These are phyloP conservation scores for Eucalyptus marginata DNA, from an alignment of 345 rosid species.

Conservation along the genomic window DNA sequence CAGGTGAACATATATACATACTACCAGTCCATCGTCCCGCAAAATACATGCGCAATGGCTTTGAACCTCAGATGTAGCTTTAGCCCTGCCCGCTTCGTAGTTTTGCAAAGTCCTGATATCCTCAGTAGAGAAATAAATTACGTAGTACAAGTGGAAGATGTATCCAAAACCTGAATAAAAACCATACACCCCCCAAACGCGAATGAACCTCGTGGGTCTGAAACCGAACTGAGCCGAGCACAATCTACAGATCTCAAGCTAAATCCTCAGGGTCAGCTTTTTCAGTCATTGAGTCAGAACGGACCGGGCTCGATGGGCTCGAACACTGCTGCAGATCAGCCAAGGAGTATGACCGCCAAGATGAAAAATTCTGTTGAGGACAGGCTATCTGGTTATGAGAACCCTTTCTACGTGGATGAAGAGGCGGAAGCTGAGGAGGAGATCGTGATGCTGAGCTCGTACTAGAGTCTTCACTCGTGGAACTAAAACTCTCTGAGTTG, in stretches of 20 bases:
- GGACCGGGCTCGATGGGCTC: background rate
- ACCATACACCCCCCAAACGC: background rate
- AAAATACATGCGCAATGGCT: background rate
- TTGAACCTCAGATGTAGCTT: background rate
- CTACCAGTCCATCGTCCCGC: background rate
- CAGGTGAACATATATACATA: background rate
- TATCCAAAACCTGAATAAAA: background rate
- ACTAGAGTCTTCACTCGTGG: conserved; percentile 38
- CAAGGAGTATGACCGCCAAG: conserved; percentile 46
- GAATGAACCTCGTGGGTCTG: background rate
- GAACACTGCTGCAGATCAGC: conserved; percentile 50
- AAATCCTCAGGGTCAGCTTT: background rate
- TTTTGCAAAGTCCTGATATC: background rate
- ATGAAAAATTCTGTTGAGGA: background rate
- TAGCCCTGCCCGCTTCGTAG: background rate
- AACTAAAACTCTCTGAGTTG: conserved; percentile 45
- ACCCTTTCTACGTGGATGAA: conserved; percentile 36
- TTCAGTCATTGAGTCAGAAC: background rate
- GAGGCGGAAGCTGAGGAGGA: conserved; percentile 59
- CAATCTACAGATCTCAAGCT: background rate
- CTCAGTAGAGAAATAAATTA: background rate
- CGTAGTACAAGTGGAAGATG: background rate
- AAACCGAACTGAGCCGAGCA: background rate
- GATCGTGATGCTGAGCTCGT: conserved; percentile 37
- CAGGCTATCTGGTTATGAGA: conserved; percentile 18